Conservation (phyloP, 1,284 basidiomycete genomes). For the Golubevia sp. region DNA sequence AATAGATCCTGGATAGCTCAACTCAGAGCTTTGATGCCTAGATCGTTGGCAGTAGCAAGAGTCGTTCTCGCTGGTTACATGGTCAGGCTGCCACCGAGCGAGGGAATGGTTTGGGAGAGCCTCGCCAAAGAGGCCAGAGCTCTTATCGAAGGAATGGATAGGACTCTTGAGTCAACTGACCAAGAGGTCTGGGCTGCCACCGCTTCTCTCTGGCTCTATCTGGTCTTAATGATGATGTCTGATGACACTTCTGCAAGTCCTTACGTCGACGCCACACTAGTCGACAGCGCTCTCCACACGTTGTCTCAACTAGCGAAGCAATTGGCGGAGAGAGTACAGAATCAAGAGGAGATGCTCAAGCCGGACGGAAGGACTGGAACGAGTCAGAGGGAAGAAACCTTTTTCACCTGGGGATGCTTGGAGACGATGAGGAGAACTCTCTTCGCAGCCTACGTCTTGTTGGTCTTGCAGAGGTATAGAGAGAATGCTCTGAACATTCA, state of each 20-base stretch:
- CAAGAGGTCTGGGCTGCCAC: constrained; percentile 27
- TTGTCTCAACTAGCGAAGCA: constrained; percentile 26
- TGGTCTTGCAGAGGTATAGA: constrained; percentile 45
- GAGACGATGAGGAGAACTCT: constrained; percentile 45
- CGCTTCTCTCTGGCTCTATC: constrained; percentile 42
- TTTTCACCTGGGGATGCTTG: constrained; percentile 16
- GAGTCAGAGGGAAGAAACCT: not conserved
- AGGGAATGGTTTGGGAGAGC: constrained; percentile 32
- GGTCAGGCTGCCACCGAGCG: constrained; percentile 38
- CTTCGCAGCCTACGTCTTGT: constrained; percentile 38
- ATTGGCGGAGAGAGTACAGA: constrained; percentile 11
- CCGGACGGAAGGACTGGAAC: not conserved
- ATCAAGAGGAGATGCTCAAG: constrained; percentile 3
- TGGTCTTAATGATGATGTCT: constrained; percentile 33
- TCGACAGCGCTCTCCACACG: constrained; percentile 24
- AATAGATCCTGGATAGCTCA: constrained; percentile 49
- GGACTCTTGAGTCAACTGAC: not conserved
- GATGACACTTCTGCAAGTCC: constrained; percentile 24
- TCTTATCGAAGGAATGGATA: constrained; percentile 4
- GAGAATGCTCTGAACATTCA: constrained; percentile 23
- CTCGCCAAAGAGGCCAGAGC: constrained; percentile 27
- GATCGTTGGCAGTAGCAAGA: constrained; percentile 35
- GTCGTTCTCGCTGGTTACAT: constrained; percentile 42
- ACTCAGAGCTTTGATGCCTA: constrained; percentile 23
- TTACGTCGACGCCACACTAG: constrained; percentile 26